Conservation (phyloP, 768 basidiomycete genomes). For the Xanthoconium purpureum region DNA sequence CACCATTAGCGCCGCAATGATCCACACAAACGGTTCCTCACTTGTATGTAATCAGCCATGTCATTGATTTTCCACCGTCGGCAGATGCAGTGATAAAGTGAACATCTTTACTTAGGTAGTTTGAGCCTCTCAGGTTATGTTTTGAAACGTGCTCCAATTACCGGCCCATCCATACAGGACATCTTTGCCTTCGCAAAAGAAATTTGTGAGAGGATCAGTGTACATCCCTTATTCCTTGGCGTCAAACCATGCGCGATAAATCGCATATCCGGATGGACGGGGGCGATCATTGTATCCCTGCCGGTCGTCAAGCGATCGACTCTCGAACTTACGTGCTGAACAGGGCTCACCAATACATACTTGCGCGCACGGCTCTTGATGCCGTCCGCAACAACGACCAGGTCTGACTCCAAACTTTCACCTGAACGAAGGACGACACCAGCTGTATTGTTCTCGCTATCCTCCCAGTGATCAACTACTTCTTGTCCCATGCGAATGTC, state of each 20-base stretch:
- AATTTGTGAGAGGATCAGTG: constrained; percentile 22
- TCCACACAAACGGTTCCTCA: not conserved
- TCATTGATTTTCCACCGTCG: constrained; percentile 12
- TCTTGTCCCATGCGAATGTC: constrained; percentile 22
- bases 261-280: constrained; percentile 26
- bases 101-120: constrained; percentile 12
- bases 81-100: constrained; percentile 21
- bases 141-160: not conserved
- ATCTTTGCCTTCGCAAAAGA: constrained; percentile 18
- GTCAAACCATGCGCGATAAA: constrained; percentile 30
- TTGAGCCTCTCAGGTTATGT: not conserved
- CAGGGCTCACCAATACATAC: constrained; percentile 21
- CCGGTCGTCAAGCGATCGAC: not conserved
- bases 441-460: not conserved
- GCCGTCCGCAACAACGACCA: constrained; percentile 32
- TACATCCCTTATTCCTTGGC: constrained; percentile 21
- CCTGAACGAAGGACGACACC: constrained; percentile 18
- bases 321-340: not conserved
- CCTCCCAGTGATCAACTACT: constrained; percentile 24
- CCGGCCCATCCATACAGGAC: constrained; percentile 27
- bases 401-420: constrained; percentile 19
- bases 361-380: constrained; percentile 20
- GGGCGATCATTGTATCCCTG: constrained; percentile 28
- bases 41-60: constrained; percentile 24
- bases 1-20: not conserved